Evolutionary conservation across 2,329 filamentous ascomycete genomes (phyloP), one percentile per base, ranked within the genome.

Genomic region (Sporothrix globosa): DNA sequence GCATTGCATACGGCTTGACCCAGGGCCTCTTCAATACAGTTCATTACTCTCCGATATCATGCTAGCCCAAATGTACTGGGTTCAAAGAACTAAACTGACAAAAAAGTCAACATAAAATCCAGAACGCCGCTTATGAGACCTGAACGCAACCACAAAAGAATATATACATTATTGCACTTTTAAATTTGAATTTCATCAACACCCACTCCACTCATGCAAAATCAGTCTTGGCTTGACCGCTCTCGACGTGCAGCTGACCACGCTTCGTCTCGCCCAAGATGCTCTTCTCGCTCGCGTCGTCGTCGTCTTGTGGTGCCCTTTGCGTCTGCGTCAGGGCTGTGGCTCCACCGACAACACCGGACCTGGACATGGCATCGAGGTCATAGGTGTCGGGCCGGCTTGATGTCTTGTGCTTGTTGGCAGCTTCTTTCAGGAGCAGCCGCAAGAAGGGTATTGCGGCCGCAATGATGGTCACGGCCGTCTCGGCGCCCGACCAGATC

Each of bases 381-480:
- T 70, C 69, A 30, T 72, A 68, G 4, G 72, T 69, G 4, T 66
- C 68, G 10, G 48, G 56, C 4, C 50, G 66, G 1, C 58, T 27
- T 1, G 50, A 58, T 17, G 58, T 17, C 39, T 65, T 54, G 11
- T 39, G 24, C 65, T 70, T 71, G 70, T 24, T 44, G 24, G 58
- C 58, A 73, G 21, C 74, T 76, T 52, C 81, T 75, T 73, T 80
- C 79, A 73, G 50, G 17, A 72, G 46, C 3, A 70, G 67, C 11
- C 72, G 70, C 14, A 73, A 65, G 53, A 71, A 70, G 3, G 70
- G 72, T 0, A 72, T 24, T 0, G 72, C 72, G 3, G 72, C 70
- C 13, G 72, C 72, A 34, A 73, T 69, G 46, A 73, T 71, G 9
- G 70, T 72, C 19, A 73, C 70, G 24, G 72, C 68, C 10, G 70